These are phyloP conservation scores for Eimeria zaria DNA, from an alignment of 169 alveolate species.

Conservation along the genomic window DNA sequence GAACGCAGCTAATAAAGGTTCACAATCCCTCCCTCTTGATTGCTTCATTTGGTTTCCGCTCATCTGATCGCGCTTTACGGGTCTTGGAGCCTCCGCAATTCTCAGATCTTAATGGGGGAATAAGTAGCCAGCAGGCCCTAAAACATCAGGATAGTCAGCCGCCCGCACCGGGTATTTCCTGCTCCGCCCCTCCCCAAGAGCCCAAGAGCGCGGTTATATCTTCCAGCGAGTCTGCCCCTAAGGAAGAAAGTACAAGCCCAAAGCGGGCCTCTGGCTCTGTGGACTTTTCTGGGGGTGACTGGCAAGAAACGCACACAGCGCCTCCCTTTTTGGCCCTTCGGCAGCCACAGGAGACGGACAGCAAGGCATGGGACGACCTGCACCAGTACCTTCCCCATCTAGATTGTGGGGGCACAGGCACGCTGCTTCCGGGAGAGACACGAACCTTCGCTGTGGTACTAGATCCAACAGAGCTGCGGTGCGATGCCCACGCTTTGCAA, in stretches of 20 bases:
- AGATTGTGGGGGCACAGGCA: slow-evolving; percentile 63
- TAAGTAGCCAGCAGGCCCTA: neutral
- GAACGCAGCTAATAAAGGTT: slow-evolving; percentile 12
- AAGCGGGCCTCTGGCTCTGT: neutral
- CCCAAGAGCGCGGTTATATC: neutral
- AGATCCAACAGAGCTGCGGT: slow-evolving; percentile 40
- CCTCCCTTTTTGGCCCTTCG: slow-evolving; percentile 28
- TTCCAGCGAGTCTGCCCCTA: neutral
- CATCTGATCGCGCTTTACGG: slow-evolving; percentile 69
- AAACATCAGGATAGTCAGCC: neutral
- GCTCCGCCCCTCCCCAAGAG: neutral
- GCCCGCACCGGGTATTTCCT: neutral
- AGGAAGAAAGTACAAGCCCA: neutral
- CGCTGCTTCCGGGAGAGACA: slow-evolving; percentile 79
- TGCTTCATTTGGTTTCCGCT: slow-evolving; percentile 62
- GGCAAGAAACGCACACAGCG: neutral
- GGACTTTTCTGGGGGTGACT: neutral
- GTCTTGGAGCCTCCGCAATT: slow-evolving; percentile 61
- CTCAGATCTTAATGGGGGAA: slow-evolving; percentile 13
- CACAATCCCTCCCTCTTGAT: slow-evolving; percentile 72
- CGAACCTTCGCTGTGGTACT: slow-evolving; percentile 59
- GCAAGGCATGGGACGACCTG: slow-evolving; percentile 45
- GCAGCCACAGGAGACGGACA: slow-evolving; percentile 7
- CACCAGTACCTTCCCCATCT: slow-evolving; percentile 55
- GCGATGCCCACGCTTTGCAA: slow-evolving; percentile 71